Evolutionary conservation across 1,284 basidiomycete genomes (phyloP).

Genomic region (Boletus sp.): DNA sequence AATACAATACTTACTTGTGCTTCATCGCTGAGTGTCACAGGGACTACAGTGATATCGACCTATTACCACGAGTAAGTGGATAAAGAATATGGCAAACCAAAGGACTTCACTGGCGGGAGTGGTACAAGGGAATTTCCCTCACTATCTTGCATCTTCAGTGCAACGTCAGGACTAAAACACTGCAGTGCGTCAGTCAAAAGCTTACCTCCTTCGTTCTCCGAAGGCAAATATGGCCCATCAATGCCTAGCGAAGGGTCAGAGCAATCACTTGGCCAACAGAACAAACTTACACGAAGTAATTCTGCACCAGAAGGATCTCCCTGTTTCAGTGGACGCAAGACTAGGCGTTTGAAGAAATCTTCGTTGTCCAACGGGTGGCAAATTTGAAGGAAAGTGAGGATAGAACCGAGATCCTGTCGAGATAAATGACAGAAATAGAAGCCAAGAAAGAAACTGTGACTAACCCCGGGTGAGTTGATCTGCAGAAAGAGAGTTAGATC

Average conservation of each 20-base stretch:
- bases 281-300: constrained; percentile 57
- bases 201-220: constrained; percentile 81
- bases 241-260: constrained; percentile 44
- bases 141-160: constrained; percentile 71
- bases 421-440: neutral
- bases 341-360: constrained; percentile 73
- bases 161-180: constrained; percentile 6
- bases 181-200: neutral
- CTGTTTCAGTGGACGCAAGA: constrained; percentile 68
- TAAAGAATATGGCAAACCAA: neutral
- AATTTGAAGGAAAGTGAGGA: constrained; percentile 76
- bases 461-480: constrained; percentile 77
- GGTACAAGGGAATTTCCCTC: constrained; percentile 69
- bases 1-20: constrained; percentile 50
- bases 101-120: constrained; percentile 62
- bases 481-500: constrained; percentile 27
- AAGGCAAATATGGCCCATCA: constrained; percentile 83
- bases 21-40: constrained; percentile 64
- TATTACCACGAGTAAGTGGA: constrained; percentile 27
- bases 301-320: constrained; percentile 64
- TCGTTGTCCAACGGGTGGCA: constrained; percentile 79
- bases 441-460: neutral
- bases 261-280: neutral
- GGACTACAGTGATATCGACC: constrained; percentile 70
- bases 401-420: constrained; percentile 74